Base-by-base conservation (phyloP, 331 rosid genomes). In the Ulmus americana region DNA sequence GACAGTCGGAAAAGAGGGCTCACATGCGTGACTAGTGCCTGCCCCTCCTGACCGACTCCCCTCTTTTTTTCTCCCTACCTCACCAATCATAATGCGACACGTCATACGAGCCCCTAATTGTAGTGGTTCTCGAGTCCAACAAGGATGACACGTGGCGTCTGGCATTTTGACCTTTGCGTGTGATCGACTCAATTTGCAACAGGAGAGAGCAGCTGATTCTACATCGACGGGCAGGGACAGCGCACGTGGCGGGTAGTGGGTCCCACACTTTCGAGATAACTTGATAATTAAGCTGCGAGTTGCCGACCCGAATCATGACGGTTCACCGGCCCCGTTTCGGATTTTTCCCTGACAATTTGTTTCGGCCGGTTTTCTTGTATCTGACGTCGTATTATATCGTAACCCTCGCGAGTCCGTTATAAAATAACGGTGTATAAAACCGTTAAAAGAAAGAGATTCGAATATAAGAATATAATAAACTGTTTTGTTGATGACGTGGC, bases 11-110 rank as follows among this genome's bases (percentile, higher is more conserved):
- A 11, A 8, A n/a, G n/a, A 63, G 35, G 39, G 42, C 70, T 83
- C 88, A 72, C 83, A 78, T 80, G 78, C 85, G 75, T 72, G 85
- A 75, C 65, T 65, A 70, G 12, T 61, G 82, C 85, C 77, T 76
- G 76, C 64, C 76, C 72, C 43, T 83, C 80, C 39, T 12, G n/a
- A 55, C 13, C 70, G 4, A 45, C 43, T 65, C 18, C 62, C 12
- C 50, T 55, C 10, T 18, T 16, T 55, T 18, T 0, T 44, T 44
- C 35, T 20, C 13, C 3, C 0, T 4, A 3, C 63, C 11, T 61
- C 74, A 75, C 61, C 39, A 43, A 1, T 1, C 0, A 12, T 4
- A 0, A 3, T 2, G 4, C 11, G 79, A 76, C 83, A 69, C 70
- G 84, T 81, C 74, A 4, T 1, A 4, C 1, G 13, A 58, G 0